Conservation (phyloP, 371 early-diverging fungal genomes). For the Umbelopsis sp. region DNA sequence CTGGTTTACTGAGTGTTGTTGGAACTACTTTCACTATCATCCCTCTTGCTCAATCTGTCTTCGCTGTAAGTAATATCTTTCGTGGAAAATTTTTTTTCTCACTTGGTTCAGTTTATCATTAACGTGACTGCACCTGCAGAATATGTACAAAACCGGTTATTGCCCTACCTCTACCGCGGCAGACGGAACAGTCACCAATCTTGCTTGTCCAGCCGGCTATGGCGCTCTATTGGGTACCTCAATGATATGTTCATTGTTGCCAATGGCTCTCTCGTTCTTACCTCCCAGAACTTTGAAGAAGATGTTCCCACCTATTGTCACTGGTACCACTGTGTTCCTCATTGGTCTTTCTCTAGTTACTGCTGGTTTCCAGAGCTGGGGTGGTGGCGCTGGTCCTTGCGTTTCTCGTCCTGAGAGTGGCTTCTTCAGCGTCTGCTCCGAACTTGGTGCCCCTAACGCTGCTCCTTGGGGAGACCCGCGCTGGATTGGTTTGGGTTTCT, state of each 20-base stretch:
- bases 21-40: conserved; percentile 62
- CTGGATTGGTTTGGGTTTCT: conserved; percentile 65
- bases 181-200: conserved; percentile 47
- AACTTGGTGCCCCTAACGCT: conserved; percentile 56
- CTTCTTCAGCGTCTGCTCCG: conserved; percentile 59
- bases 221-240: conserved; percentile 66
- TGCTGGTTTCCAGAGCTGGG: conserved; percentile 61
- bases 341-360: conserved; percentile 62
- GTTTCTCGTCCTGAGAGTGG: conserved; percentile 50
- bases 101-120: background rate
- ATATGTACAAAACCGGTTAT: conserved; percentile 49
- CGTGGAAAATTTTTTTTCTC: too few relatives aligned
- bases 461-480: conserved; percentile 66
- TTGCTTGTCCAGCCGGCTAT: conserved; percentile 61
- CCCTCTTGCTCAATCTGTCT: conserved; percentile 41
- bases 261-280: conserved; percentile 56
- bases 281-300: conserved; percentile 59
- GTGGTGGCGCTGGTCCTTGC: conserved; percentile 56
- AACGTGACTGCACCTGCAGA: conserved; percentile 32
- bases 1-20: conserved; percentile 60
- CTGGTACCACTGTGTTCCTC: conserved; percentile 60
- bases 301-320: conserved; percentile 65
- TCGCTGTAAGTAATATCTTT: conserved; percentile 19
- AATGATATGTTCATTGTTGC: conserved; percentile 59
- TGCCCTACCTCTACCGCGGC: conserved; percentile 45